Conservation (phyloP, 768 basidiomycete genomes). For the Tricholoma furcatifolium region DNA sequence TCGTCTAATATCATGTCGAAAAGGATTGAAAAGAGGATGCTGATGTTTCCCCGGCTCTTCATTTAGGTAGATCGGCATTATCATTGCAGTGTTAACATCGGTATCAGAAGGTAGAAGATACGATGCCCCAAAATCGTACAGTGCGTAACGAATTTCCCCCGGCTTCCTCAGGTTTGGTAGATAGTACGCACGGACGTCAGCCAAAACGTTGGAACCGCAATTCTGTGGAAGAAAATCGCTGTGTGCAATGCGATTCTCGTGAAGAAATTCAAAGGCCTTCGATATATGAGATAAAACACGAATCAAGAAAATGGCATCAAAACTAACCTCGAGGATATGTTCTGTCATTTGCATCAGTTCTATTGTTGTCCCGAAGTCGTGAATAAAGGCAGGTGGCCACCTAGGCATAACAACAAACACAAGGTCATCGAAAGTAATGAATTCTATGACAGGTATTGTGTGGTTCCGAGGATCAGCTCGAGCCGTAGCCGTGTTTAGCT, state of each 20-base stretch:
- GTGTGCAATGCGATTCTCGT: constrained; percentile 17
- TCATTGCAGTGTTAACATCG: not conserved
- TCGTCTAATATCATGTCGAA: not conserved
- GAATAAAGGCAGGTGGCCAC: not conserved
- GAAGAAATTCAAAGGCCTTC: constrained; percentile 12
- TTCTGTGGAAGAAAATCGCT: constrained; percentile 13
- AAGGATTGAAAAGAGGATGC: not conserved
- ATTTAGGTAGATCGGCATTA: not conserved
- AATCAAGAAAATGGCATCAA: not conserved
- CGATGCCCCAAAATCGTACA: not conserved
- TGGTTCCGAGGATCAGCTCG: constrained; percentile 19
- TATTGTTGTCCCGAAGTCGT: not conserved
- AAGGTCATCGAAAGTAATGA: constrained; percentile 11
- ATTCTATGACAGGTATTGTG: constrained; percentile 17
- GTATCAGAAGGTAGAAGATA: not conserved
- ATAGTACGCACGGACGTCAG: not conserved
- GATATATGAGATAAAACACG: too few relatives aligned
- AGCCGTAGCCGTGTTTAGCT: constrained; percentile 9
- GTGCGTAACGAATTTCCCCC: not conserved
- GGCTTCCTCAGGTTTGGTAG: not conserved
- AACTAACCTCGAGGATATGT: not conserved
- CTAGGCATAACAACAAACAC: constrained; percentile 19
- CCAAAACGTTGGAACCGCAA: constrained; percentile 12
- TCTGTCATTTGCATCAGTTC: not conserved
- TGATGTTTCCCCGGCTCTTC: not conserved